A percentile compares a stretch with the other conserved stretches of the same genome.
Conservation (phyloP, 495 filamentous ascomycete species). For the Delitschia confertaspora region DNA sequence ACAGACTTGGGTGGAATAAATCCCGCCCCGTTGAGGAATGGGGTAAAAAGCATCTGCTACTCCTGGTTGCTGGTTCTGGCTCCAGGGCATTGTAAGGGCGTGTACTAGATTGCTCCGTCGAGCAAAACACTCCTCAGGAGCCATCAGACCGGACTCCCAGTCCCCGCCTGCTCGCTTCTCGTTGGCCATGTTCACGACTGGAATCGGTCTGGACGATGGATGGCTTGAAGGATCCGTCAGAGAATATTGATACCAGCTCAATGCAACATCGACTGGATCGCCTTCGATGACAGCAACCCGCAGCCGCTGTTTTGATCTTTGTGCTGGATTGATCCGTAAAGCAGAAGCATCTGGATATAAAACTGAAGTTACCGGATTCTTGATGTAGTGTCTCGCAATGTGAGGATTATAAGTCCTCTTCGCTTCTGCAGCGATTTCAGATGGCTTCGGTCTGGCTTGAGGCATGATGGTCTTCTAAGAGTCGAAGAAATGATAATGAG, state of each 20-base stretch:
- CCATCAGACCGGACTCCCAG: constrained; percentile 64
- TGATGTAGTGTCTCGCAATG: constrained; percentile 45
- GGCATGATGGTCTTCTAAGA: constrained; percentile 41
- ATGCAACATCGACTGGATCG: constrained; percentile 60
- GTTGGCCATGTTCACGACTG: constrained; percentile 66
- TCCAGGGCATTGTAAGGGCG: constrained; percentile 48
- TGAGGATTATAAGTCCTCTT: constrained; percentile 55
- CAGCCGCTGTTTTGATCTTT: constrained; percentile 27
- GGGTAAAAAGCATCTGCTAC: constrained; percentile 51
- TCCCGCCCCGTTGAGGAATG: constrained; percentile 54
- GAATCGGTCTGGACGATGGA: constrained; percentile 39
- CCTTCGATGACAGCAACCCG: constrained; percentile 49
- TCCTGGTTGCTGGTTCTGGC: constrained; percentile 26
- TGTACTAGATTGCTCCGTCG: constrained; percentile 62
- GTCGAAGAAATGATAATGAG: neutral
- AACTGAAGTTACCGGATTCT: constrained; percentile 42
- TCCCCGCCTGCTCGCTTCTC: constrained; percentile 67
- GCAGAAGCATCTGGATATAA: constrained; percentile 33
- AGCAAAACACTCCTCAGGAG: constrained; percentile 64
- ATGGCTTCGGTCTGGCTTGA: constrained; percentile 53
- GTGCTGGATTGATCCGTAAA: constrained; percentile 28
- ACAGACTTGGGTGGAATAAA: constrained; percentile 59
- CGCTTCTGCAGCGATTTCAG: constrained; percentile 60
- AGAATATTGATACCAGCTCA: constrained; percentile 46
- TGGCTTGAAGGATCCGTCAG: constrained; percentile 8